Evolutionary conservation across 2,329 filamentous ascomycete genomes (phyloP).

Genomic region (Colletotrichum sojae): DNA sequence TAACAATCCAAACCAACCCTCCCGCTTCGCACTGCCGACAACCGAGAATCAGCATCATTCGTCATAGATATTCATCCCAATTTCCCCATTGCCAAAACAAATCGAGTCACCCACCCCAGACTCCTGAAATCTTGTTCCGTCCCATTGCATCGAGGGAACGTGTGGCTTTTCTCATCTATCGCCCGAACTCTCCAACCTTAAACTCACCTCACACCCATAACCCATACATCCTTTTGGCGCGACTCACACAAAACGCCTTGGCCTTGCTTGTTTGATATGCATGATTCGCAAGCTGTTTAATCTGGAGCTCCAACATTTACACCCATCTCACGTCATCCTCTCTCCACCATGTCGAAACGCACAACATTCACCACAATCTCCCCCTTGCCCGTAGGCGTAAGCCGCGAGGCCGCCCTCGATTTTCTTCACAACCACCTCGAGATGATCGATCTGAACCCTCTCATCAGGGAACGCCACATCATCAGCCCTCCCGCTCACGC

Average conservation of each 20-base stretch:
- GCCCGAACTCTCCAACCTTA: slow-evolving; percentile 29
- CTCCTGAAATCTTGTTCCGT: slow-evolving; percentile 17
- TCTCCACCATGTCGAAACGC: slow-evolving; percentile 73
- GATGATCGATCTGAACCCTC: slow-evolving; percentile 91
- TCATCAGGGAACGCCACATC: slow-evolving; percentile 79
- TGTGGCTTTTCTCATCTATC: neutral
- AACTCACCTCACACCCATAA: slow-evolving; percentile 17
- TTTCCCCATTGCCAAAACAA: neutral
- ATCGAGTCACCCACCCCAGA: neutral
- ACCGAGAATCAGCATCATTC: neutral
- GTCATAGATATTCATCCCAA: neutral
- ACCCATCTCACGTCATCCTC: neutral
- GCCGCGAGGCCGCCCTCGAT: slow-evolving; percentile 78
- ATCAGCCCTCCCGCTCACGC: slow-evolving; percentile 78
- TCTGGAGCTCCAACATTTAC: too few relatives aligned
- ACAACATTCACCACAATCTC: slow-evolving; percentile 84
- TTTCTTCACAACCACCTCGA: slow-evolving; percentile 83
- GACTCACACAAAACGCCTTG: too few relatives aligned
- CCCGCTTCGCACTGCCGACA: too few relatives aligned
- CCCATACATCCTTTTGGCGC: neutral
- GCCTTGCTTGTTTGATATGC: too few relatives aligned
- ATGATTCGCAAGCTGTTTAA: neutral
- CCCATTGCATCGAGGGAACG: slow-evolving; percentile 5
- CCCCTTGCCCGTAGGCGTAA: slow-evolving; percentile 78
- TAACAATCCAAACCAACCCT: too few relatives aligned